Evolutionary conservation across 148 eudicot genomes (phyloP).

Genomic region (Camellia sinensis): DNA sequence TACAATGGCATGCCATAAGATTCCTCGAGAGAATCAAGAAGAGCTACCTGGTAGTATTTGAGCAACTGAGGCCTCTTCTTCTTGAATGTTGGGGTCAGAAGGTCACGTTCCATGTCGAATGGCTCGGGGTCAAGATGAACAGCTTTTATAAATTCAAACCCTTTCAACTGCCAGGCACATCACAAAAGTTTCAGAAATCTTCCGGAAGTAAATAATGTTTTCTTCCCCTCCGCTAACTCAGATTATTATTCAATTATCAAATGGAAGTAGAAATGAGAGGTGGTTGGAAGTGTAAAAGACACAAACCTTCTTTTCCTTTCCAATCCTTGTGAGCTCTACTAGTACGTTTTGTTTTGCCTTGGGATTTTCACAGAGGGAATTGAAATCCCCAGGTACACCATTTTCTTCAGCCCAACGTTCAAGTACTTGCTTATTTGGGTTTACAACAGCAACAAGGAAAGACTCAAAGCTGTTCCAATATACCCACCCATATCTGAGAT

Average conservation of each 20-base stretch:
- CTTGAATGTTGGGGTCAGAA: slow-evolving; percentile 77
- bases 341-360: slow-evolving; percentile 63
- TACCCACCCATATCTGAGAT: slow-evolving; percentile 78
- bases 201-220: background rate
- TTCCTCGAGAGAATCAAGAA: background rate
- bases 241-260: background rate
- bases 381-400: slow-evolving; percentile 58
- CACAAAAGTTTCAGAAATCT: slow-evolving; percentile 1
- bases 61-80: slow-evolving; percentile 81
- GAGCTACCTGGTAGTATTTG: slow-evolving; percentile 71
- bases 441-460: slow-evolving; percentile 65
- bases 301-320: slow-evolving; percentile 72
- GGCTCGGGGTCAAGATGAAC: slow-evolving; percentile 74
- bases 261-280: too few species aligned
- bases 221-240: background rate
- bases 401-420: slow-evolving; percentile 62
- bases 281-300: background rate
- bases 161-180: slow-evolving; percentile 59
- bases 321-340: slow-evolving; percentile 62
- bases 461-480: slow-evolving; percentile 84
- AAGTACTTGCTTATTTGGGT: slow-evolving; percentile 63
- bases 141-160: slow-evolving; percentile 72
- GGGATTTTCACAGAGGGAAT: slow-evolving; percentile 59
- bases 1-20: background rate
- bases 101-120: slow-evolving; percentile 81